Evolutionary conservation across 108 stramenopile species (phyloP), one percentile per base, ranked within the genome.

Genomic region (Chaetoceros muelleri): DNA sequence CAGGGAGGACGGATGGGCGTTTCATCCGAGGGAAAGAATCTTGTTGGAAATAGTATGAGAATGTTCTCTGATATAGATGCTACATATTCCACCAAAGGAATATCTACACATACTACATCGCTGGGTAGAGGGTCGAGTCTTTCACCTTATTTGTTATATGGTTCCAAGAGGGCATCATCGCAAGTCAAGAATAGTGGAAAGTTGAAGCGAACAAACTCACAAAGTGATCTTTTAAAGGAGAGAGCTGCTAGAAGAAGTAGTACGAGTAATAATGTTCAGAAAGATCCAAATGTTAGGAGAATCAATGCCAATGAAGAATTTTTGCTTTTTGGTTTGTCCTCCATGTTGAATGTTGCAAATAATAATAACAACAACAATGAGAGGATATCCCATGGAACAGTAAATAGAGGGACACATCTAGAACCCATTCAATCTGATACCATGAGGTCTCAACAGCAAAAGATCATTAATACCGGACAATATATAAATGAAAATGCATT

Each of bases 401-500:
- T n/a, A n/a, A n/a, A n/a, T n/a, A n/a, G n/a, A n/a, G n/a, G n/a
- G n/a, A n/a, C n/a, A n/a, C n/a, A n/a, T n/a, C n/a, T n/a, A n/a
- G n/a, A n/a, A n/a, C n/a, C n/a, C n/a, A n/a, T n/a, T n/a, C n/a
- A n/a, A n/a, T n/a, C n/a, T n/a, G n/a, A n/a, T n/a, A n/a, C n/a
- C n/a, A n/a, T n/a, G 34, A 40, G 34, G 48, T 5, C 7, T 16
- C 48, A 49, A 24, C 48, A 49, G 23, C 48, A 49, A 49, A 7
- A n/a, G n/a, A 21, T 16, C 22, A 21, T 21, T 1, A 64, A 27
- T 18, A 64, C 57, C 20, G 62, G 57, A 23, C 53, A 64, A 58
- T 48, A 49, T 16, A 26, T 57, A 7, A 57, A 58, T 30, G 62
- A 64, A 24, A 48, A 27, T 58, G 62, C 46, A 0, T 57, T 64